Conservation (phyloP, 805 yeast genomes). For the Blastobotrys robertii region DNA sequence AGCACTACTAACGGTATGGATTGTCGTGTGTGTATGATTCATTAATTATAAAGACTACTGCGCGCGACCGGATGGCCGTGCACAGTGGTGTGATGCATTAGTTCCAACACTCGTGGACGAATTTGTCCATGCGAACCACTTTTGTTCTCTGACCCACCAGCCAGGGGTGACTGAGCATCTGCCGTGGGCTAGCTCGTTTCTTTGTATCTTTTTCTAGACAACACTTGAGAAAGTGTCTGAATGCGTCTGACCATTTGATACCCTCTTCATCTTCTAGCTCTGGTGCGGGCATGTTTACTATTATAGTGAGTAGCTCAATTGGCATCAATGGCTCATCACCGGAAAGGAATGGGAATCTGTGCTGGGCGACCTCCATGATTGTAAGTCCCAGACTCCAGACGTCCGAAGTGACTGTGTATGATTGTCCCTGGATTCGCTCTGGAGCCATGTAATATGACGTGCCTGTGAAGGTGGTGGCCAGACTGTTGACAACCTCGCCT, state of each 20-base stretch:
- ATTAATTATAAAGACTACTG: not conserved
- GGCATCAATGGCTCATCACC: constrained; percentile 58
- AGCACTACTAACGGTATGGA: too few species aligned
- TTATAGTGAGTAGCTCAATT: constrained; percentile 73
- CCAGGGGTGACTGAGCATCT: constrained; percentile 94
- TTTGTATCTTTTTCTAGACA: constrained; percentile 72
- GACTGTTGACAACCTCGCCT: constrained; percentile 90
- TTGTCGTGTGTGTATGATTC: not conserved
- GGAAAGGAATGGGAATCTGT: constrained; percentile 71
- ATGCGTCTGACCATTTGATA: constrained; percentile 72
- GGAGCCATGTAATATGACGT: constrained; percentile 99
- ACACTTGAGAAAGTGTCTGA: constrained; percentile 70
- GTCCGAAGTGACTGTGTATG: constrained; percentile 90
- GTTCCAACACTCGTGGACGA: constrained; percentile 67
- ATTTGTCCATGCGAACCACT: constrained; percentile 75
- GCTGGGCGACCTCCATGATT: constrained; percentile 83
- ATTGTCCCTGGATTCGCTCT: constrained; percentile 90
- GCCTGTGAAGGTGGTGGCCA: constrained; percentile 95
- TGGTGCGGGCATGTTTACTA: constrained; percentile 71
- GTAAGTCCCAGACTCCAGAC: constrained; percentile 96
- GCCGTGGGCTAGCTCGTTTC: constrained; percentile 85
- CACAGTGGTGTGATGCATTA: constrained; percentile 1
- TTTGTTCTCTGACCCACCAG: constrained; percentile 62
- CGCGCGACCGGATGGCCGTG: too few species aligned
- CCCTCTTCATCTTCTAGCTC: constrained; percentile 66